Evolutionary conservation across 1,284 basidiomycete genomes (phyloP), one percentile per base, ranked within the genome.

Genomic region (Sporisorium iseilematis-ciliati): DNA sequence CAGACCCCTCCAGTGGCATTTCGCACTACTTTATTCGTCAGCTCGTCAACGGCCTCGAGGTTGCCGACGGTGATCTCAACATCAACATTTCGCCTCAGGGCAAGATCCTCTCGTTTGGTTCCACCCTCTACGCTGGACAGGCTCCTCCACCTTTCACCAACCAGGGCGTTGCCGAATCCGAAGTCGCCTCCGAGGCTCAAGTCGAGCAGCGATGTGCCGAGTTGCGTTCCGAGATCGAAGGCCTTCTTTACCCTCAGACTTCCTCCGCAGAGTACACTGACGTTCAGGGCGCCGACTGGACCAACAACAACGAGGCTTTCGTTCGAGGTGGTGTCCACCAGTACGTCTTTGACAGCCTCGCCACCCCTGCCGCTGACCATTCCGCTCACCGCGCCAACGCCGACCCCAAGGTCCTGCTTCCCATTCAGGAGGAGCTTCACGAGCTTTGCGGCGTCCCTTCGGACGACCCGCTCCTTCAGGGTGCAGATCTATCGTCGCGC

Each of bases 21-120:
- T 74, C 65, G 46, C 69, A 77, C 65, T 74, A 75, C 68, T 81
- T 68, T 50, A 48, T 81, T 29, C 76, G 75, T 35, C 79, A 81
- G 61, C 62, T 67, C 41, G 62, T 81, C 60, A 77, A 81, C 46
- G 79, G 79, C 7, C 61, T 81, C 45, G 65, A 75, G 41, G 77
- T 81, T 1, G 72, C 69, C 26, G 78, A 81, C 41, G 77, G 65
- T 52, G 78, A 78, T 58, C 69, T 81, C 54, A 78, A 81, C 61
- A 67, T 77, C 59, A 77, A 77, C 52, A 69, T 77, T 25, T 68
- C 65, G 18, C 61, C 67, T 31, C 40, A 68, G 31, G 79, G 79
- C 67, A 67, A 79, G 54, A 61, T 80, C 26, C 67, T 80, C 38
- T 75, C 74, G 26, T 81, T 80, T 21, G 76, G 79, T 51, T 70